Conservation (phyloP, 1,284 basidiomycete genomes). For the Leccinum pseudoinsigne region DNA sequence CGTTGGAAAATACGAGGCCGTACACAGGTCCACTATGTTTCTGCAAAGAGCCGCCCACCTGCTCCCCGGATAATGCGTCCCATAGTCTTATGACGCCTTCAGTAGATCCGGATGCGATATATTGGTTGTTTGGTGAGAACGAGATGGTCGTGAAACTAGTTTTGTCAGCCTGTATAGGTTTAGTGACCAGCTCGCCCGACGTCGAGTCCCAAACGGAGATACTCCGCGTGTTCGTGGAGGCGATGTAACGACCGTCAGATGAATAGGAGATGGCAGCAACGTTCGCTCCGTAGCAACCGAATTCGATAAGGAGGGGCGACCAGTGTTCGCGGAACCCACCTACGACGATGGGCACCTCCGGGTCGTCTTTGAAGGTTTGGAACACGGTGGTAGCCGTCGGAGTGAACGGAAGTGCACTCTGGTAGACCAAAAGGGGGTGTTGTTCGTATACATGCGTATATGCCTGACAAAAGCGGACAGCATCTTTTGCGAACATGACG, state of each 20-base stretch:
- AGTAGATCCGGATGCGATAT: slow-evolving; percentile 28
- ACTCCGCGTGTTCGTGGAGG: slow-evolving; percentile 24
- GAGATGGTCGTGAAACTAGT: slow-evolving; percentile 16
- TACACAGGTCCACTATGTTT: slow-evolving; percentile 26
- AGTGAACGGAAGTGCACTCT: slow-evolving; percentile 34
- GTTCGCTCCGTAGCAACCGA: slow-evolving; percentile 16
- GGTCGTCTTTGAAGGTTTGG: slow-evolving; percentile 28
- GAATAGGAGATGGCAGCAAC: slow-evolving; percentile 26
- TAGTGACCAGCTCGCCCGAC: slow-evolving; percentile 30
- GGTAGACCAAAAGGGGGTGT: slow-evolving; percentile 36
- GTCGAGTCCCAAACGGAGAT: slow-evolving; percentile 32
- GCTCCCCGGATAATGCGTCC: slow-evolving; percentile 28
- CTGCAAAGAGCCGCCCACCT: slow-evolving; percentile 14
- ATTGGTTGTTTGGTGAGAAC: slow-evolving; percentile 30
- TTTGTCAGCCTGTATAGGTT: slow-evolving; percentile 13
- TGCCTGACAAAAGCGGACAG: slow-evolving; percentile 34
- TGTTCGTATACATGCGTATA: slow-evolving; percentile 33
- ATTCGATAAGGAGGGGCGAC: slow-evolving; percentile 35
- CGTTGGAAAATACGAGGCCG: slow-evolving; percentile 29
- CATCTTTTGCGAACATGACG: slow-evolving; percentile 23
- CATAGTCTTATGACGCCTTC: slow-evolving; percentile 25
- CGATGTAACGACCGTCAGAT: slow-evolving; percentile 30
- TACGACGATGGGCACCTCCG: slow-evolving; percentile 21
- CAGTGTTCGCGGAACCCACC: slow-evolving; percentile 35
- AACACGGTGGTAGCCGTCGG: slow-evolving; percentile 28